These are phyloP conservation scores for Orbilia oligospora DNA, from an alignment of 2,329 filamentous ascomycete genomes.

Conservation along the genomic window DNA sequence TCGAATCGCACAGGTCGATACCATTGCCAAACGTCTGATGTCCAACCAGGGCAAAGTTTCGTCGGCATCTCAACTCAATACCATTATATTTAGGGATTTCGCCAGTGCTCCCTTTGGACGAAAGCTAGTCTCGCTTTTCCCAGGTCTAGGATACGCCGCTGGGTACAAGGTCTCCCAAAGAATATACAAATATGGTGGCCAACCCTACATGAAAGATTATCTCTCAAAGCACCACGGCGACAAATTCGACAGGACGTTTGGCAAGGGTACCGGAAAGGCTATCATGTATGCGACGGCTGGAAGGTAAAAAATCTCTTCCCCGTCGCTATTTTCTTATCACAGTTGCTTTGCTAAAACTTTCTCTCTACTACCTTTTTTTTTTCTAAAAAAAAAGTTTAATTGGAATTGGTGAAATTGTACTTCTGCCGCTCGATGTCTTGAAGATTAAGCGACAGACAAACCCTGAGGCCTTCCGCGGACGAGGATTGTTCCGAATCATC, in stretches of 20 bases:
- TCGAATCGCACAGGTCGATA: conserved; percentile 80
- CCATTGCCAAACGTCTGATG: conserved; percentile 98
- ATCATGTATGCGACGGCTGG: conserved; percentile 98
- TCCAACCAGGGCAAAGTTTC: conserved; percentile 87
- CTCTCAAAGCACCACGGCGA: conserved; percentile 83
- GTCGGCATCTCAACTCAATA: conserved; percentile 78
- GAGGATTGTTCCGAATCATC: conserved; percentile 90
- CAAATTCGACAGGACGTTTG: conserved; percentile 89
- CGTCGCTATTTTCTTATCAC: background rate
- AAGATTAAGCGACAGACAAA: conserved; percentile 99
- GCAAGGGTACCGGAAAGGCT: conserved; percentile 97
- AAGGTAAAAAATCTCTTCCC: conserved; percentile 71
- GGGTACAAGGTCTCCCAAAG: conserved; percentile 98
- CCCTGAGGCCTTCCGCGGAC: conserved; percentile 95
- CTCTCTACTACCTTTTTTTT: conserved; percentile 17
- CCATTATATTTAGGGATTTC: conserved; percentile 93
- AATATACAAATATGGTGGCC: conserved; percentile 98
- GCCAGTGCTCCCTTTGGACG: conserved; percentile 77
- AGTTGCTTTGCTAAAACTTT: conserved; percentile 37
- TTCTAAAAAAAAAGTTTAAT: conserved; percentile 77
- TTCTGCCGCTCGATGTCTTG: conserved; percentile 93
- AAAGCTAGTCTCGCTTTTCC: conserved; percentile 97
- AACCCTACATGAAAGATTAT: conserved; percentile 94
- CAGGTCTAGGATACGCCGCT: conserved; percentile 95
- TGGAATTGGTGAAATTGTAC: conserved; percentile 95